Conservation (phyloP, 495 filamentous ascomycete genomes). For the Neurospora pannonica region DNA sequence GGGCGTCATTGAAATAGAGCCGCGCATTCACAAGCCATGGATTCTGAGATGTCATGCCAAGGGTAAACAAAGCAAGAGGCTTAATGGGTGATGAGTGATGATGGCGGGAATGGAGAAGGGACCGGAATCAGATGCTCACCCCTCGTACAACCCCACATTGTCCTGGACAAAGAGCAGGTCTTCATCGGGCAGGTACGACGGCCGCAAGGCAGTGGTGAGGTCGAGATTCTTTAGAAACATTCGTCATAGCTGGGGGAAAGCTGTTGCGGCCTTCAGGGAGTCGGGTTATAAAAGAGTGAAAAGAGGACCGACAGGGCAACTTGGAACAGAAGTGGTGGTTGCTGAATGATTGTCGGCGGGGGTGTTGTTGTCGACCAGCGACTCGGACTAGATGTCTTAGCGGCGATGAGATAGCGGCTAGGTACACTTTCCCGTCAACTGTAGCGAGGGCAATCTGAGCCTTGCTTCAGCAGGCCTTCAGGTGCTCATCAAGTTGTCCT, state of each 20-base stretch:
- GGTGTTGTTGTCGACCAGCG: neutral
- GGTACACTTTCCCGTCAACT: neutral
- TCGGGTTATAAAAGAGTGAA: neutral
- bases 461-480: neutral
- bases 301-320: neutral
- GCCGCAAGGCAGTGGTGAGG: slow-evolving; percentile 89
- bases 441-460: neutral
- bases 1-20: neutral
- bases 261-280: slow-evolving; percentile 10
- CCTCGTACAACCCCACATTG: slow-evolving; percentile 94
- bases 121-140: slow-evolving; percentile 46
- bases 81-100: neutral
- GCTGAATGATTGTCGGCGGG: neutral
- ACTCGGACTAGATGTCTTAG: neutral
- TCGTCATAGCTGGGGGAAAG: slow-evolving; percentile 45
- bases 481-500: neutral
- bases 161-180: slow-evolving; percentile 89
- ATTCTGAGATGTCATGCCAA: neutral
- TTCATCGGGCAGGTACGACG: slow-evolving; percentile 83
- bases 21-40: neutral
- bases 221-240: slow-evolving; percentile 95
- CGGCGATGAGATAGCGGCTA: neutral
- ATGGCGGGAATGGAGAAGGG: neutral
- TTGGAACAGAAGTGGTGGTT: neutral
- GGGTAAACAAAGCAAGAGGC: neutral